Evolutionary conservation across 2,329 filamentous ascomycete species (phyloP), one percentile per base, ranked within the genome.

Genomic region (Amauroascus niger): DNA sequence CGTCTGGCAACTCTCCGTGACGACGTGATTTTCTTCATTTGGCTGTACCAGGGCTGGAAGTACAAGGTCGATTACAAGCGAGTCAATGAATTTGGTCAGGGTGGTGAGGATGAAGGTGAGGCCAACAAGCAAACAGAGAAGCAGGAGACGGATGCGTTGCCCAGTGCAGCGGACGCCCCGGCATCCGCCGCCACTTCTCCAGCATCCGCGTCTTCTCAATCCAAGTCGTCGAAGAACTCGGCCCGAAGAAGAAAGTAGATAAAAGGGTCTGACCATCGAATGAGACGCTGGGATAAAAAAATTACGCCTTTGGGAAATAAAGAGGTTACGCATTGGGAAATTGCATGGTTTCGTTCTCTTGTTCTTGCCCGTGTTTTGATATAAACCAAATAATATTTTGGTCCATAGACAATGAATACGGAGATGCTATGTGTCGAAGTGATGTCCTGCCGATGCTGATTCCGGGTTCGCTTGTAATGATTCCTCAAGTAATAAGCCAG

Each of bases 21-120:
- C 68, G 93, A 98, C 65, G 78, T 98, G 60, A 97, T 98, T 67
- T 98, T 98, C 78, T 98, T 98, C 68, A 79, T 98, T 55, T 98
- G 96, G 73, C 63, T 98, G 3, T 98, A 98, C 72, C 93, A 98
- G 74, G 81, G 84, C 57, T 98, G 83, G 80, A 85, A 85, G 52
- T 98, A 98, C 76, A 88, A 85, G 73, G 78, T 93, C 57, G 93
- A 98, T 70, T 93, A 91, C 73, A 84, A 79, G 9, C 82, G 93
- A 58, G 86, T 98, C 66, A 98, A 98, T 69, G 93, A 98, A 71
- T 98, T 97, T 67, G 93, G 93, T 7, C 93, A 97, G 76, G 93
- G 91, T 33, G 93, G 93, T n/a, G 91, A 94, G n/a, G 86, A 88
- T 24, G 87, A 89, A 20, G 79, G 81, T 47, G 76, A 78, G 57